Base-by-base conservation (phyloP, 2,329 filamentous ascomycete species). In the Ceratocystis huliohia region DNA sequence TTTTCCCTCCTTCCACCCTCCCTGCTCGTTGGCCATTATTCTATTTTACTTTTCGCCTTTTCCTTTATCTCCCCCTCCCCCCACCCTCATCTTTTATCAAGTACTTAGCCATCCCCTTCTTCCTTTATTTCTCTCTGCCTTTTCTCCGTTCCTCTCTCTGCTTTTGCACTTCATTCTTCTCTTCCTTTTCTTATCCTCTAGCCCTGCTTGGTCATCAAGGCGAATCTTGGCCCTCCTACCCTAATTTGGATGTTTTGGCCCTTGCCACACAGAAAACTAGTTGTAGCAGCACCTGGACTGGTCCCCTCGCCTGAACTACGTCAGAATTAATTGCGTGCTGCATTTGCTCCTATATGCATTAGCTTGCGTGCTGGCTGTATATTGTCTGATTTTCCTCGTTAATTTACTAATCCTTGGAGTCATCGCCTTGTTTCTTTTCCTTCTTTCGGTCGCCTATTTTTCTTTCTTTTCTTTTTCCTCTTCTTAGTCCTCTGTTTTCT, bases 161-260 rank as follows among this genome's bases (percentile, higher is more conserved):
- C 67, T 25, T 61, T 46, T 56, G 61, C 65, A 61, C 63, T 63
- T 66, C 20, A 57, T 45, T 64, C 46, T 68, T 66, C 50, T 46
- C 50, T 45, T 68, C 61, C 64, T 61, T 57, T 61, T 64, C 37
- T 46, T 62, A 64, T 62, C 33, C 37, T 46, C 65, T 45, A 59
- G 13, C 8, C 20, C 8, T 68, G 37, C 44, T 64, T 61, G 17
- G 22, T 44, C 61, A 44, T 59, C 50, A 65, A 46, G 64, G 25
- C 64, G 22, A 65, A 65, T 57, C 50, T 65, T 57, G 63, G 63
- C 50, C 53, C n/a, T 30, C 33, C 61, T 48, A 37, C 64, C 64
- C 64, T 65, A 59, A 65, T 61, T 65, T 44, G 64, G 64, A 22
- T 61, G 64, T 46, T 45, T 59, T 61, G 30, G 15, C 53, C 37